A percentile compares a stretch with the other conserved stretches of the same genome.
Evolutionary conservation across 2,329 filamentous ascomycete species (phyloP).

Genomic region (Colletotrichum gigasporum): DNA sequence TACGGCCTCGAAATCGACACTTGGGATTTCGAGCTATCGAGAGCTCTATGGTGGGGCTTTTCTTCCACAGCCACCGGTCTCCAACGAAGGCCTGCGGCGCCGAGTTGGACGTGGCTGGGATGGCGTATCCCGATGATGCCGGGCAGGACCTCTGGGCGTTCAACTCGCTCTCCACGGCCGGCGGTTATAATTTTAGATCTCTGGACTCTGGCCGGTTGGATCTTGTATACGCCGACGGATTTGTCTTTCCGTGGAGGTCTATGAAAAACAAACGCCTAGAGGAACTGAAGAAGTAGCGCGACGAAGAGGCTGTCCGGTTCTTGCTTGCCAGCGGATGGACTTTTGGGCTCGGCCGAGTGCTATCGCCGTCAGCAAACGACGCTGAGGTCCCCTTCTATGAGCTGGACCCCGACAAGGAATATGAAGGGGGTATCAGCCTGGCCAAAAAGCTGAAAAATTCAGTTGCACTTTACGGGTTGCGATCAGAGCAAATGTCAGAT

Average conservation of each 20-base stretch:
- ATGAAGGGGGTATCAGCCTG: too few species aligned
- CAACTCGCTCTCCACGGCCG: too few species aligned
- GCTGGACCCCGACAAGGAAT: too few species aligned
- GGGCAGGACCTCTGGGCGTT: too few species aligned
- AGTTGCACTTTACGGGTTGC: too few species aligned
- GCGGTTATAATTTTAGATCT: too few species aligned
- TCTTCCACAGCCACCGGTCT: rapidly evolving
- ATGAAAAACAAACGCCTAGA: neutral
- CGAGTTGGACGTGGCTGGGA: neutral
- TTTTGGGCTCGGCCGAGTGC: too few species aligned
- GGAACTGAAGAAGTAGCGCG: neutral
- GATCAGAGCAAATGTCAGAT: too few species aligned
- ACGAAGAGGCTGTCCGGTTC: neutral
- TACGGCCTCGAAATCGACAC: neutral
- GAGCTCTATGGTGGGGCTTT: neutral
- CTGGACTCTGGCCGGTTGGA: neutral
- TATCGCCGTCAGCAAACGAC: too few species aligned
- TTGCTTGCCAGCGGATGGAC: neutral
- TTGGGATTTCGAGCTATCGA: neutral
- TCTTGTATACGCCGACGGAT: neutral
- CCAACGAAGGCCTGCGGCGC: neutral
- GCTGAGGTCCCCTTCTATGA: too few species aligned
- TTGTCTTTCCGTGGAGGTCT: neutral
- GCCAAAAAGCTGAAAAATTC: too few species aligned
- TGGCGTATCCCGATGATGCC: neutral